Conservation (phyloP, 305 asterid species). For the Fraxinus xanthoxyloides region DNA sequence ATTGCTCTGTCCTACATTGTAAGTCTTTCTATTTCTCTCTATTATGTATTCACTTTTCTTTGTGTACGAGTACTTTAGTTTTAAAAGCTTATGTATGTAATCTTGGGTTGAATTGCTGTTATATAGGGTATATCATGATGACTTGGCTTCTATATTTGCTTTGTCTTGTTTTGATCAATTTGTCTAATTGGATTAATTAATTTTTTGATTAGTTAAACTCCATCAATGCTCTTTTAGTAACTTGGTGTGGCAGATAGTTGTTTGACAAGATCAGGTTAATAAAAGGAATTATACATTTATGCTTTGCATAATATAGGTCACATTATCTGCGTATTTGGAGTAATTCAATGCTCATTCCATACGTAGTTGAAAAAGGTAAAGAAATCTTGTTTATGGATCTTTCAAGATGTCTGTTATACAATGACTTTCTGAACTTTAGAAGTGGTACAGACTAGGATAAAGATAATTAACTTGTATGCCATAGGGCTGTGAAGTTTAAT, state of each 20-base stretch:
- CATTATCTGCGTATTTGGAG: not conserved
- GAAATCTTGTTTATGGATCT: not conserved
- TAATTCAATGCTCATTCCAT: conserved; percentile 10
- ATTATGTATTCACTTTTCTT: not conserved
- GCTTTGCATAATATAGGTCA: conserved; percentile 14
- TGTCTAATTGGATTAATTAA: conserved; percentile 14
- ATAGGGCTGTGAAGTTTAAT: not conserved
- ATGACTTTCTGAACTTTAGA: conserved; percentile 17
- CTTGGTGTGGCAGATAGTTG: conserved; percentile 13
- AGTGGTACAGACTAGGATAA: not conserved
- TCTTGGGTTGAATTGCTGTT: not conserved
- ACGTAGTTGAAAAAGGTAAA: conserved; percentile 12
- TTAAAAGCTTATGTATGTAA: conserved; percentile 7
- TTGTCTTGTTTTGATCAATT: conserved; percentile 11
- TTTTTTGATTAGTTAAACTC: conserved; percentile 17
- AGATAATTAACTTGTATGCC: not conserved
- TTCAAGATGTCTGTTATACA: conserved; percentile 1
- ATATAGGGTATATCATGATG: conserved; percentile 1
- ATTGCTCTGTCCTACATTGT: conserved; percentile 88
- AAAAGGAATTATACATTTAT: conserved; percentile 16
- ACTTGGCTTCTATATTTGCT: not conserved
- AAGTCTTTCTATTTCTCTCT: conserved; percentile 31
- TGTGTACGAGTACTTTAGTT: conserved; percentile 9
- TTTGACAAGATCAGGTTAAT: not conserved
- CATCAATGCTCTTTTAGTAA: conserved; percentile 24